Base-by-base conservation (phyloP, 805 yeast genomes). In the Saccharomycopsis lassenensis region DNA sequence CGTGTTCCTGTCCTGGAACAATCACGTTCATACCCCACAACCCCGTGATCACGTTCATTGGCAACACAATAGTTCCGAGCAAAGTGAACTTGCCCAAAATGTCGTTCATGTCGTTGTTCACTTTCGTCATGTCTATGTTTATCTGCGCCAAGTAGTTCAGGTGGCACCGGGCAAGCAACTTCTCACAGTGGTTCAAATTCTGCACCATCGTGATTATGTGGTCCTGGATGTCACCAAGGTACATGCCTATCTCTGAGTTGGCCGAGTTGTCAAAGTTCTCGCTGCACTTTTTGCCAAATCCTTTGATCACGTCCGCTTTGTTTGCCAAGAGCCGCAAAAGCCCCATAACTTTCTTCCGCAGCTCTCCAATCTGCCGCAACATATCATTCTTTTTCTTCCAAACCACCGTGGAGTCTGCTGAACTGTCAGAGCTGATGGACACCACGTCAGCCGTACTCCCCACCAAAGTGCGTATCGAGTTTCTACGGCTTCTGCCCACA, bases 11-110 rank as follows among this genome's bases (percentile, higher is more conserved):
- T 0, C 98, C 98, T 0, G 98, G 98, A 24, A 91, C 98, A 7
- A 84, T 50, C 46, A 91, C 94, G 60, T 91, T 91, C 98, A 91
- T 91, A 39, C 98, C 98, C 97, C 97, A 91, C 31, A 91, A 61
- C 15, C 98, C 98, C 0, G 98, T 91, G 16, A 91, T 79, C 37
- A 91, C 84, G 53, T 91, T 91, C 71, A 91, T 73, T 3, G 98
- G 98, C 40, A 91, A 62, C 15, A 91, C 95, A 38, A 91, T 84
- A 0, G 97, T 85, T 69, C 97, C 98, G 44, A 89, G 59, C 28
- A 87, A 78, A 3, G 97, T 84, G 38, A 89, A 84, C 54, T 87
- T 85, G 7, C 96, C 94, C 51, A 89, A 67, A 2, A 87, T 94
- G 54, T 91, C 97, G 56, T 91, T 91, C 74, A 93, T 89, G 49